Evolutionary conservation across 768 basidiomycete species (phyloP).

Genomic region (Tremella mesenterica): DNA sequence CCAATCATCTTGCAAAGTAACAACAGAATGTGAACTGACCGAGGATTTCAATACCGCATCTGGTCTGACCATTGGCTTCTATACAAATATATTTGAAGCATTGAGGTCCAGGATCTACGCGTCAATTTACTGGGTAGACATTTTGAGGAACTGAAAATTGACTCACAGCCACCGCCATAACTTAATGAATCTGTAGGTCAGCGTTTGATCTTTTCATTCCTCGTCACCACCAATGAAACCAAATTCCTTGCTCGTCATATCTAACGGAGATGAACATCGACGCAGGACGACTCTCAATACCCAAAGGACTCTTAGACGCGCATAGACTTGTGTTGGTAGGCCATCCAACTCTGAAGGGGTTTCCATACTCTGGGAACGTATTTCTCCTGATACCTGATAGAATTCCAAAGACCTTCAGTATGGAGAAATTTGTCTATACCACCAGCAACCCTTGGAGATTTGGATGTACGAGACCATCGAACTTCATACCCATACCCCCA

Average conservation of each 20-base stretch:
- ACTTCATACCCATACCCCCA: neutral
- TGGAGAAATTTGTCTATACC: too few relatives aligned
- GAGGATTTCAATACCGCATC: slow-evolving; percentile 25
- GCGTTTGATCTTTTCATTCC: too few relatives aligned
- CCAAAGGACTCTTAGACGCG: too few relatives aligned
- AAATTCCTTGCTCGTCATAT: too few relatives aligned
- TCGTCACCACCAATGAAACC: too few relatives aligned
- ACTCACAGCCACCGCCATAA: slow-evolving; percentile 36
- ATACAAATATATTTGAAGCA: slow-evolving; percentile 37
- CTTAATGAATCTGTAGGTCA: slow-evolving; percentile 26
- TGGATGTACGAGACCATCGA: neutral
- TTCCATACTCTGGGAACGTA: too few relatives aligned
- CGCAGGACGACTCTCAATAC: too few relatives aligned
- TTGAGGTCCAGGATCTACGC: slow-evolving; percentile 35
- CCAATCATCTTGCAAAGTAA: neutral
- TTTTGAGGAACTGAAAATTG: neutral
- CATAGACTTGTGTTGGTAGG: too few relatives aligned
- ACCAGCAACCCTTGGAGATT: neutral
- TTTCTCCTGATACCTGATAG: too few relatives aligned
- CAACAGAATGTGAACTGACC: slow-evolving; percentile 10
- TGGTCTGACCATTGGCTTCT: slow-evolving; percentile 28
- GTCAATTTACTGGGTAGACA: neutral
- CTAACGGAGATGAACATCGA: too few relatives aligned
- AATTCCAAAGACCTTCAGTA: too few relatives aligned
- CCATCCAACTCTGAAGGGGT: too few relatives aligned